These are phyloP conservation scores for Powellomyces hirtus DNA, from an alignment of 192 early-diverging fungal genomes.

Conservation along the genomic window DNA sequence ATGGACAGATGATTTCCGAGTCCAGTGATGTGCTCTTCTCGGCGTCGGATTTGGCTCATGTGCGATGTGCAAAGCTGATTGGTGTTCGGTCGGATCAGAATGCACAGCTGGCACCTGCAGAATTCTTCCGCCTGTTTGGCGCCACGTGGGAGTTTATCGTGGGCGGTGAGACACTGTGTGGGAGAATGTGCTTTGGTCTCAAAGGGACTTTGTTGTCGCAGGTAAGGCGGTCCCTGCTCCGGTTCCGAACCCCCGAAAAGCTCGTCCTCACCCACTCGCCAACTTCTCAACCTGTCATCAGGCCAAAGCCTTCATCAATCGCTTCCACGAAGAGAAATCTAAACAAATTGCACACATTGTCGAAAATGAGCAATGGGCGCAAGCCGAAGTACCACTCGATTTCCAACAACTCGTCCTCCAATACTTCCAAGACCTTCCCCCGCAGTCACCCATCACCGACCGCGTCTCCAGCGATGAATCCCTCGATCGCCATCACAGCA, in stretches of 20 bases:
- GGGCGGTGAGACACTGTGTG: constrained; percentile 74
- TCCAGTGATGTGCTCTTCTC: constrained; percentile 73
- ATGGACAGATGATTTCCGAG: constrained; percentile 62
- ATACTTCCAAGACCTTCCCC: constrained; percentile 40
- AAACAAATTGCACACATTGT: constrained; percentile 84
- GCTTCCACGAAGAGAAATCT: constrained; percentile 92
- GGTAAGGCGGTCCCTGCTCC: constrained; percentile 41
- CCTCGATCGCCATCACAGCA: constrained; percentile 2
- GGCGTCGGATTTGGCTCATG: constrained; percentile 82
- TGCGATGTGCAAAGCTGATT: constrained; percentile 83
- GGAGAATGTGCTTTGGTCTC: constrained; percentile 86
- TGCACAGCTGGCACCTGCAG: constrained; percentile 78
- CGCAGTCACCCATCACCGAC: not conserved
- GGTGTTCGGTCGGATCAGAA: constrained; percentile 87
- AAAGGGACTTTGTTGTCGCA: constrained; percentile 86
- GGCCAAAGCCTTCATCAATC: constrained; percentile 85
- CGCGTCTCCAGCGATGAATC: constrained; percentile 34
- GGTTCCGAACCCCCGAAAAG: too few relatives aligned
- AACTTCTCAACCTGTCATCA: too few relatives aligned
- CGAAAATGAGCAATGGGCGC: constrained; percentile 96
- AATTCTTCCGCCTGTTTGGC: constrained; percentile 82
- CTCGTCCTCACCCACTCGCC: too few relatives aligned
- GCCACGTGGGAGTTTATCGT: constrained; percentile 81
- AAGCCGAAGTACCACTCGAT: constrained; percentile 88
- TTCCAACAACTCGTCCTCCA: constrained; percentile 84